Conservation (phyloP, 306 rosid genomes). For the Pyrus communis region DNA sequence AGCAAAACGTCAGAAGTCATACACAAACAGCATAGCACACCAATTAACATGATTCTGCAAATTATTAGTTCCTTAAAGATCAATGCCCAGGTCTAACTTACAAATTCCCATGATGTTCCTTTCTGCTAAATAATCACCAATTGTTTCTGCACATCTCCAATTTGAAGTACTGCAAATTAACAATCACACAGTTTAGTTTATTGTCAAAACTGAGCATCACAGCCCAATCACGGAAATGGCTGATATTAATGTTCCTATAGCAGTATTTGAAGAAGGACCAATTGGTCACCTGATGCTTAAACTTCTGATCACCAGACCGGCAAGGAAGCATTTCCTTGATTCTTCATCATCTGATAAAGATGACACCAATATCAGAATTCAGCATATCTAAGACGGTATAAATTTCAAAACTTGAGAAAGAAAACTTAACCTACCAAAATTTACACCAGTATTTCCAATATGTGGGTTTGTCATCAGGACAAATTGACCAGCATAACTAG, state of each 20-base stretch:
- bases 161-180: constrained; percentile 68
- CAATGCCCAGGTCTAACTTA: constrained; percentile 33
- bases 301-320: constrained; percentile 77
- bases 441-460: constrained; percentile 89
- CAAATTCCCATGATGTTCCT: constrained; percentile 98
- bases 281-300: constrained; percentile 58
- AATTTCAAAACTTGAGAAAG: background rate
- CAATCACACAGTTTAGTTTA: background rate
- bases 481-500: constrained; percentile 95
- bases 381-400: constrained; percentile 7
- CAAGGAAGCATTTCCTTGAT: constrained; percentile 72
- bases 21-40: background rate
- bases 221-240: constrained; percentile 4
- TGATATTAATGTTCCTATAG: background rate
- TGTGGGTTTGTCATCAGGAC: constrained; percentile 94
- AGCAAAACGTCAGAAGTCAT: background rate
- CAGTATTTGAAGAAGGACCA: background rate
- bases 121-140: constrained; percentile 66
- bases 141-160: constrained; percentile 68
- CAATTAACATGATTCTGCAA: background rate
- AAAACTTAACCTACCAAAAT: constrained; percentile 49
- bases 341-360: constrained; percentile 73
- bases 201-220: background rate
- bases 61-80: background rate
- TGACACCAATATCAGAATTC: background rate